phyloP scores from a whole-genome alignment of 345 rosid species.

The Populus deltoides region DNA sequence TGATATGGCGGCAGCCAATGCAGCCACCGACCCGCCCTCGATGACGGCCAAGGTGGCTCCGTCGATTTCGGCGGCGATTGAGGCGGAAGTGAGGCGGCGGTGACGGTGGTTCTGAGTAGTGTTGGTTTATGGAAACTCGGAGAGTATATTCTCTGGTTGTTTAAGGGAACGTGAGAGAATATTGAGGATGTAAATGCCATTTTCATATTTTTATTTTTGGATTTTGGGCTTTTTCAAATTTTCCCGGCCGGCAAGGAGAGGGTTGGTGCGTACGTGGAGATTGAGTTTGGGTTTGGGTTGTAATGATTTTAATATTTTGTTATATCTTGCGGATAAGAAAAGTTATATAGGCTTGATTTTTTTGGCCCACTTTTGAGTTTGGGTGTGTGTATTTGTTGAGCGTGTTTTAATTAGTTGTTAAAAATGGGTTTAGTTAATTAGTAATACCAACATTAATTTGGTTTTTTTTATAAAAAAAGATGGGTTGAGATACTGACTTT shows the following conservation, averaged over 20 bases:
- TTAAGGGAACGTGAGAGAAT: slow-evolving; percentile 38
- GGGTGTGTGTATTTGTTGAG: neutral
- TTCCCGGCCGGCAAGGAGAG: slow-evolving; percentile 28
- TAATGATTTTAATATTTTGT: neutral
- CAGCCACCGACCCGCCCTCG: slow-evolving; percentile 86
- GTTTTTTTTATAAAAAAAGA: too few species aligned
- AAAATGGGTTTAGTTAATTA: neutral
- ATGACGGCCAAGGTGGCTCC: slow-evolving; percentile 64
- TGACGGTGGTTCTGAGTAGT: slow-evolving; percentile 7
- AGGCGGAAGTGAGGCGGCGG: slow-evolving; percentile 42
- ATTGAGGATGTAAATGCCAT: slow-evolving; percentile 69
- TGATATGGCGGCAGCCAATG: slow-evolving; percentile 73
- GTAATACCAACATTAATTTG: too few species aligned
- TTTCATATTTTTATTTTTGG: neutral
- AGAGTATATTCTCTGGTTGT: slow-evolving; percentile 22
- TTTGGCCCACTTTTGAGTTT: slow-evolving; percentile 28
- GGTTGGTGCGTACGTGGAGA: slow-evolving; percentile 1
- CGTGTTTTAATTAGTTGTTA: too few species aligned
- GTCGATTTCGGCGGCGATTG: slow-evolving; percentile 47
- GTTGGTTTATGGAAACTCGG: slow-evolving; percentile 30
- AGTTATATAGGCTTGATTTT: slow-evolving; percentile 26
- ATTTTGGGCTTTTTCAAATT: neutral
- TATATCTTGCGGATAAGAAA: slow-evolving; percentile 33
- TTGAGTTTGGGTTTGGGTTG: neutral
- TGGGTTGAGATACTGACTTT: too few species aligned